Conservation (phyloP, 495 filamentous ascomycete species). For the Oidiodendron maius region DNA sequence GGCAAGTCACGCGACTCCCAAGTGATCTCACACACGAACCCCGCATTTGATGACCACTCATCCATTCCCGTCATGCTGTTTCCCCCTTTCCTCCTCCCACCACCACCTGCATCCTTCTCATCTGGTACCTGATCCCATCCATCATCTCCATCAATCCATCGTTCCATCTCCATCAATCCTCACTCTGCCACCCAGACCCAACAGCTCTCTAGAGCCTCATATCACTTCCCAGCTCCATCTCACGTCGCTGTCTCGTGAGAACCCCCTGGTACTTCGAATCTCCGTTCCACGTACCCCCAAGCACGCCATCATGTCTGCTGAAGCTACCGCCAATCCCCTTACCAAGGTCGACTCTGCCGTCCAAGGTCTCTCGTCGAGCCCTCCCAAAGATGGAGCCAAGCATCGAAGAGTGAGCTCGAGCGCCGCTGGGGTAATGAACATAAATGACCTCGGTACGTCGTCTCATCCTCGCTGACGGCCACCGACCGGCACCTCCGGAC, state of each 20-base stretch:
- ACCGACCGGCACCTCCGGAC: too few species aligned
- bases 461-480: not conserved
- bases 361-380: constrained; percentile 64
- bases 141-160: not conserved
- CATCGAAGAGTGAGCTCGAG: constrained; percentile 61
- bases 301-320: constrained; percentile 19
- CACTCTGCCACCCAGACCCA: too few species aligned
- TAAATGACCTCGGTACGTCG: constrained; percentile 75
- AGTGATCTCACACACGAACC: constrained; percentile 1
- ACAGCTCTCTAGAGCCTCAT: too few species aligned
- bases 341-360: constrained; percentile 85
- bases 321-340: constrained; percentile 38
- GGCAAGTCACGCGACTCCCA: not conserved
- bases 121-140: constrained; percentile 20
- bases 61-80: not conserved
- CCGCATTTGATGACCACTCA: constrained; percentile 5
- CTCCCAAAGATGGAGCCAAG: constrained; percentile 50
- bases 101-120: constrained; percentile 1
- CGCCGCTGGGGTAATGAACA: constrained; percentile 65
- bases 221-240: too few species aligned
- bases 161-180: not conserved
- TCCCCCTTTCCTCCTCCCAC: not conserved
- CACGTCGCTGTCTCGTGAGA: too few species aligned
- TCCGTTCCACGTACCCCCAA: constrained; percentile 8
- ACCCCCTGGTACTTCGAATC: constrained; percentile 6